Percentiles rank a stretch among this genome's conserved stretches.
Evolutionary conservation across 2,329 filamentous ascomycete genomes (phyloP).

Genomic region (Coniochaeta ligniaria): DNA sequence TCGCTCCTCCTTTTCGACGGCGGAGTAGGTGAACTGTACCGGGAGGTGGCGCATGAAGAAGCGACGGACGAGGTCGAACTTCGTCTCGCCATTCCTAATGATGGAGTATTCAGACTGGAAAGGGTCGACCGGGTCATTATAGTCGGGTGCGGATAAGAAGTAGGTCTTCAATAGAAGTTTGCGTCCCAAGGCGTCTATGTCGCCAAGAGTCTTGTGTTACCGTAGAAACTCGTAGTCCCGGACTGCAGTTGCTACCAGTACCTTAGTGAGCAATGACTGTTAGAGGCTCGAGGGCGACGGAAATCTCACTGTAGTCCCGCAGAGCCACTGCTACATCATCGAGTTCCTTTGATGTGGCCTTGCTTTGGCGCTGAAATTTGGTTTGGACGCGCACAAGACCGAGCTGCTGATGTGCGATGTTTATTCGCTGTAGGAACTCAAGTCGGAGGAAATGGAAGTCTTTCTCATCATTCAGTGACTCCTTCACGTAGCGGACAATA

Average conservation of each 20-base stretch:
- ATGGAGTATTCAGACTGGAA: no score
- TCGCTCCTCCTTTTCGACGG: neutral
- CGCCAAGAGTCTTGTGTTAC: neutral
- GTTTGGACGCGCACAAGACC: neutral
- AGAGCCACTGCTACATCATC: neutral
- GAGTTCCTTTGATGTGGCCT: neutral
- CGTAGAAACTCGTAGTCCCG: neutral
- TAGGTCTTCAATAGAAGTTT: no score
- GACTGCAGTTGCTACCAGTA: neutral
- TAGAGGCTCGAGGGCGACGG: neutral
- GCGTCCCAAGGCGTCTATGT: no score
- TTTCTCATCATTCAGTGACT: slow-evolving; percentile 6
- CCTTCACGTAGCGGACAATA: slow-evolving; percentile 3
- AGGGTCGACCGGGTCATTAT: no score
- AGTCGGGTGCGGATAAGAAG: no score
- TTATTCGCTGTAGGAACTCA: slow-evolving; percentile 8
- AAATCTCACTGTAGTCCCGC: neutral
- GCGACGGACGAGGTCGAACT: neutral
- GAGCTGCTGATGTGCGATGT: slow-evolving; percentile 4
- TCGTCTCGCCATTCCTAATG: no score
- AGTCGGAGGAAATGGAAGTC: slow-evolving; percentile 8
- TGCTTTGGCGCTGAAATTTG: neutral
- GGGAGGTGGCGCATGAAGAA: neutral
- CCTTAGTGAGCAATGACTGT: neutral
- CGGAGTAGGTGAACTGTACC: neutral